These are phyloP conservation scores for Neurospora sp. DNA, from an alignment of 495 filamentous ascomycete species.

Conservation along the genomic window DNA sequence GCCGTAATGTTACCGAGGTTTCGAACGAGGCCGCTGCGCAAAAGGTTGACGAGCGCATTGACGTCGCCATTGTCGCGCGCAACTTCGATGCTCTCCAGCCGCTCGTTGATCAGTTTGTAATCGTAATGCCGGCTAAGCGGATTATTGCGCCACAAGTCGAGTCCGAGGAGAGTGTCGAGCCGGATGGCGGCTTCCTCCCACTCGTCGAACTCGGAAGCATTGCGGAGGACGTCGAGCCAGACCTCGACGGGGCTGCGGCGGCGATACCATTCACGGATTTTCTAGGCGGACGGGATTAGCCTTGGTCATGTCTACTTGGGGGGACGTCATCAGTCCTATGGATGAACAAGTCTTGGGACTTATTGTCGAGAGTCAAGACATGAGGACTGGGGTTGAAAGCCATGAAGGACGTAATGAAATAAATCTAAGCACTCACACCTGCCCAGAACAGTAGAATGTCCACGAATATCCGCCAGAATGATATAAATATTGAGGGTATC, in stretches of 20 bases:
- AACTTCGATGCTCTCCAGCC: slow-evolving; percentile 58
- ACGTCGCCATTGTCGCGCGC: slow-evolving; percentile 72
- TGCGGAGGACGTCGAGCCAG: slow-evolving; percentile 47
- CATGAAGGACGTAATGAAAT: not conserved
- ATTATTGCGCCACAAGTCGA: slow-evolving; percentile 81
- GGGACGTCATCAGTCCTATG: not conserved
- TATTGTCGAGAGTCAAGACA: not conserved
- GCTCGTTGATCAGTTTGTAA: slow-evolving; percentile 73
- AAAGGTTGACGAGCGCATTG: slow-evolving; percentile 61
- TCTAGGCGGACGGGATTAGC: not conserved
- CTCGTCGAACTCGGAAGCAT: slow-evolving; percentile 63
- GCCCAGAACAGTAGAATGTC: slow-evolving; percentile 59
- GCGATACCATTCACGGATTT: slow-evolving; percentile 36
- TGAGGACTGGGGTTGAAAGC: not conserved
- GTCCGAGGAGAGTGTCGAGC: slow-evolving; percentile 65
- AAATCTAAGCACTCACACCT: slow-evolving; percentile 34
- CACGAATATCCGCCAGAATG: slow-evolving; percentile 44
- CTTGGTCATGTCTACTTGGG: not conserved
- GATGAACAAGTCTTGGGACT: not conserved
- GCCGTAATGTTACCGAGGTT: slow-evolving; percentile 87
- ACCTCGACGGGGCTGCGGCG: slow-evolving; percentile 41
- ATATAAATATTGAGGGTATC: slow-evolving; percentile 23
- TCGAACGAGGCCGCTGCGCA: slow-evolving; percentile 78
- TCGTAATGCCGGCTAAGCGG: slow-evolving; percentile 77
- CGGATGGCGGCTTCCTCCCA: slow-evolving; percentile 75